Evolutionary conservation across 345 rosid species (phyloP).

Genomic region (Eucalyptus pauciflora): DNA sequence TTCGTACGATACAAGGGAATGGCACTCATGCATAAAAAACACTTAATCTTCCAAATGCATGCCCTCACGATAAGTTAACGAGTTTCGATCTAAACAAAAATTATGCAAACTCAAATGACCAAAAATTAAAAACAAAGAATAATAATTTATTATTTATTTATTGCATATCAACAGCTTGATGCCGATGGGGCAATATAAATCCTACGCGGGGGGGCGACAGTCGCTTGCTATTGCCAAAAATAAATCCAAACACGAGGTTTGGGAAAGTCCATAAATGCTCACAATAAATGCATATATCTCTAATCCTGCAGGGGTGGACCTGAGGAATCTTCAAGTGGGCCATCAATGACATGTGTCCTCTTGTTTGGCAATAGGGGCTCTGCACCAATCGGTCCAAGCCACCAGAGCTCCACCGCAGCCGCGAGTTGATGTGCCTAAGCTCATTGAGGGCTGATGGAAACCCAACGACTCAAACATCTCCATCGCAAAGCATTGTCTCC

Average conservation of each 20-base stretch:
- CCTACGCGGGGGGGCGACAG: not conserved
- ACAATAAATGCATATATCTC: not conserved
- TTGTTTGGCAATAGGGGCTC: not conserved
- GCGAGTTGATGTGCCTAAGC: not conserved
- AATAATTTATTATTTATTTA: not conserved
- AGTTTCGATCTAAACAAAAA: not conserved
- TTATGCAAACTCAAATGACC: not conserved
- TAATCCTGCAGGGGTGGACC: not conserved
- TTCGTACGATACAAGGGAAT: not conserved
- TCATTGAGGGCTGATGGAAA: not conserved
- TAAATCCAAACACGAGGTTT: not conserved
- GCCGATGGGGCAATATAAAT: not conserved
- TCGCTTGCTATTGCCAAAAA: not conserved
- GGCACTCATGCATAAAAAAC: not conserved
- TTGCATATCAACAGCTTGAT: not conserved
- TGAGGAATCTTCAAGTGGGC: not conserved
- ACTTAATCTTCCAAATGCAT: not conserved
- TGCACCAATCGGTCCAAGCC: not conserved
- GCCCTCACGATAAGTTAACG: not conserved
- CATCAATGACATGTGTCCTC: not conserved
- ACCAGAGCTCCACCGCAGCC: not conserved
- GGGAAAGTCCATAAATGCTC: not conserved
- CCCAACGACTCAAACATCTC: not conserved
- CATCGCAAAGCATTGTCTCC: not conserved
- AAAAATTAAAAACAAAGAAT: not conserved